phyloP scores from a whole-genome alignment of 2,329 filamentous ascomycete species.

The Cyphellophora europaea region DNA sequence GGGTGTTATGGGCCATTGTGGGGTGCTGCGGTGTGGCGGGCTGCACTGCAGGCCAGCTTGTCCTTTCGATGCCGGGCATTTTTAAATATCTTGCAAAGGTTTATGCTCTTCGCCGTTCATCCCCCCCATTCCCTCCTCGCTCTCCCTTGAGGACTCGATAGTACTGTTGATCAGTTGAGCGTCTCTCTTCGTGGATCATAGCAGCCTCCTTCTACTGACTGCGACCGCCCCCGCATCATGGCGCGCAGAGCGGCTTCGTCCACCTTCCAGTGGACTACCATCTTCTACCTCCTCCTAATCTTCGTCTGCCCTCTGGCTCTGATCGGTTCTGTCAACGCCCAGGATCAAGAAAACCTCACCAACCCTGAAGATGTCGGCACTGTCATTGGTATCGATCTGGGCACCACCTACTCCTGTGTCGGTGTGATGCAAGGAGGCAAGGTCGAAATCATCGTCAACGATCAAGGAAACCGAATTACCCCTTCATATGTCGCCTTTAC shows the following conservation, averaged over 20 bases:
- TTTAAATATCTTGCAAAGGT: too few relatives aligned
- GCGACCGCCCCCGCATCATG: too few relatives aligned
- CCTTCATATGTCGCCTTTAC: constrained; percentile 94
- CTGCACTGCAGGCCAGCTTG: too few relatives aligned
- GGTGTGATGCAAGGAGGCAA: constrained; percentile 95
- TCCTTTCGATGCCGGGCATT: too few relatives aligned
- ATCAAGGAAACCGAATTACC: constrained; percentile 94
- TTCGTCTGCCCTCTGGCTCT: constrained; percentile 79
- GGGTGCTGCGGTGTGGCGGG: too few relatives aligned
- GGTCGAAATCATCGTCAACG: constrained; percentile 91
- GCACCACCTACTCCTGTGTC: constrained; percentile 79
- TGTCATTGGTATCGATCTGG: constrained; percentile 92
- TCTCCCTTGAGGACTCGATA: too few relatives aligned
- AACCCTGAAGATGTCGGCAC: constrained; percentile 65
- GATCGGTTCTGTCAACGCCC: constrained; percentile 63
- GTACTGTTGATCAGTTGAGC: constrained; percentile 1
- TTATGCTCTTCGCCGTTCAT: too few relatives aligned
- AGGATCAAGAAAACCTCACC: constrained; percentile 55
- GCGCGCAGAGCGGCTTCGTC: constrained; percentile 14
- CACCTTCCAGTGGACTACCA: constrained; percentile 67
- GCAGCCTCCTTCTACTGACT: too few relatives aligned
- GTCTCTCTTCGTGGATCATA: too few relatives aligned
- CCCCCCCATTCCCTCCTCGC: too few relatives aligned
- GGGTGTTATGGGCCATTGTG: too few relatives aligned
- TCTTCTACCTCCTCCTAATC: constrained; percentile 85